A percentile compares a stretch with the other conserved stretches of the same genome.
phyloP scores from a whole-genome alignment of 169 alveolate genomes.

The Sarcocystis neurona region DNA sequence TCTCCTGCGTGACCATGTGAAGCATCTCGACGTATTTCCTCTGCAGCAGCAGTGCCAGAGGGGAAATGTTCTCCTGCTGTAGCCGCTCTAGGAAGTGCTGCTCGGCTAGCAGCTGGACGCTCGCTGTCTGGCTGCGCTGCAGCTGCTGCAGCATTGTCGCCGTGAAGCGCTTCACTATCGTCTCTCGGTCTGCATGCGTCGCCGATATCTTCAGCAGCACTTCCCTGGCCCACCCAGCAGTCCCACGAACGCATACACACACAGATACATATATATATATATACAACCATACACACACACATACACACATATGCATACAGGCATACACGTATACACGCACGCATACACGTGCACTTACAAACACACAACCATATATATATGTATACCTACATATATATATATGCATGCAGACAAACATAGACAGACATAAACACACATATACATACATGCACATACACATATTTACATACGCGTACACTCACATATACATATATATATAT shows the following conservation, averaged over 20 bases:
- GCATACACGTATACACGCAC: not conserved
- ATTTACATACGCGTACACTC: not conserved
- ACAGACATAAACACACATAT: not conserved
- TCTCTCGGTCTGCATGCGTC: not conserved
- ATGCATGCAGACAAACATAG: not conserved
- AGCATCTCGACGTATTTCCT: constrained; percentile 22
- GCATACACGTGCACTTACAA: no score
- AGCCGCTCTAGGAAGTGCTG: constrained; percentile 34
- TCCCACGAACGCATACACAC: not conserved
- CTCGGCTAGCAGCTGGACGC: constrained; percentile 43
- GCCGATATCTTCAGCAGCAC: constrained; percentile 14
- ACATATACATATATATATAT: not conserved
- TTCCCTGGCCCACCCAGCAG: constrained; percentile 18
- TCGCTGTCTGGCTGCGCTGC: constrained; percentile 12
- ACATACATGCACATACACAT: not conserved
- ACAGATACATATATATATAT: not conserved
- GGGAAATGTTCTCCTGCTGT: constrained; percentile 43
- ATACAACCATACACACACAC: not conserved
- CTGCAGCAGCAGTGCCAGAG: constrained; percentile 46
- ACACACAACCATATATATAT: no score
- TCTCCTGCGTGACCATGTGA: constrained; percentile 22
- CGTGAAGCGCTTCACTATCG: constrained; percentile 21
- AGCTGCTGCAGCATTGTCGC: constrained; percentile 24
- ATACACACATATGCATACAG: not conserved
- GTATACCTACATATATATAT: not conserved